phyloP scores from a whole-genome alignment of 331 rosid genomes.

The Malus hybrid region DNA sequence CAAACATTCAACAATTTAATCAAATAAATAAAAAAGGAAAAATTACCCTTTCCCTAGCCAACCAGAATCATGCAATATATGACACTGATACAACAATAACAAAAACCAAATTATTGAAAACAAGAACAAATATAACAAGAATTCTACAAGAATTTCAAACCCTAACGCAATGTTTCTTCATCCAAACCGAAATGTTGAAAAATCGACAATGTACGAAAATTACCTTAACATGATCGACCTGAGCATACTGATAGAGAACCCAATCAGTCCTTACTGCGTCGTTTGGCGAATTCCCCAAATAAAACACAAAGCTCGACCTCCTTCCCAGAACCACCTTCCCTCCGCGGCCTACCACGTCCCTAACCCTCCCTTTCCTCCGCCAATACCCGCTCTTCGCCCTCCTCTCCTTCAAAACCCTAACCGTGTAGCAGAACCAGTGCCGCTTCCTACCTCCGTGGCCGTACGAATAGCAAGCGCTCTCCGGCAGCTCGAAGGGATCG shows the following conservation, averaged over 20 bases:
- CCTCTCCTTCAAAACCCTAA: constrained; percentile 23
- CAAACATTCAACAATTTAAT: background rate
- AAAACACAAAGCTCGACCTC: constrained; percentile 42
- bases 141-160: background rate
- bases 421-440: constrained; percentile 59
- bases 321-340: constrained; percentile 43
- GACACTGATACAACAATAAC: background rate
- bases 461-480: constrained; percentile 35
- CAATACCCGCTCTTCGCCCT: constrained; percentile 54
- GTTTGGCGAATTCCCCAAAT: constrained; percentile 34
- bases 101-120: background rate
- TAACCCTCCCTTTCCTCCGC: constrained; percentile 41
- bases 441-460: constrained; percentile 38
- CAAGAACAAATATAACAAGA: background rate
- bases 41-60: background rate
- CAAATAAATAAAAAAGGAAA: background rate
- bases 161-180: background rate
- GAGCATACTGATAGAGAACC: constrained; percentile 58
- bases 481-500: constrained; percentile 56
- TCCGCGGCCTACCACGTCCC: constrained; percentile 14
- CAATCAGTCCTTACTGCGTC: constrained; percentile 33
- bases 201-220: background rate
- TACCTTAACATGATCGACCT: constrained; percentile 41
- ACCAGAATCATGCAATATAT: background rate
- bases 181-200: background rate